Evolutionary conservation across 768 basidiomycete species (phyloP).

Genomic region (Boletus barrowsii): DNA sequence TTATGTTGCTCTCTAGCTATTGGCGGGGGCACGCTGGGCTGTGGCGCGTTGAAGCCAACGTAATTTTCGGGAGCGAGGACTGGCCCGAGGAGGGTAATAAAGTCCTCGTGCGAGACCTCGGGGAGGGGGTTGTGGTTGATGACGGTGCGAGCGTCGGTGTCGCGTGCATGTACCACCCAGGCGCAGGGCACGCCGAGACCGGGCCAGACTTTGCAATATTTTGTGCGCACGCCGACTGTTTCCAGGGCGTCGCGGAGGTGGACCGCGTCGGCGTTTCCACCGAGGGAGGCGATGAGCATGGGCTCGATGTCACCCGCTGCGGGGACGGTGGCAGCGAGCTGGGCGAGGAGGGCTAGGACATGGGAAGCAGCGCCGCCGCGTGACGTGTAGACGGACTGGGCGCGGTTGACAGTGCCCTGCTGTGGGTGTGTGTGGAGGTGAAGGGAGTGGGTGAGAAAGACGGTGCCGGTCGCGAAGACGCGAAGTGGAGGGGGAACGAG

Average conservation of each 20-base stretch:
- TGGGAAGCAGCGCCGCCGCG: slow-evolving; percentile 75
- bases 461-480: slow-evolving; percentile 75
- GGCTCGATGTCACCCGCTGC: slow-evolving; percentile 38
- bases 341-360: slow-evolving; percentile 67
- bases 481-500: slow-evolving; percentile 41
- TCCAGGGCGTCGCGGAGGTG: slow-evolving; percentile 65
- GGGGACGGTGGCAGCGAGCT: slow-evolving; percentile 45
- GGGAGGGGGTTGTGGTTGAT: slow-evolving; percentile 88
- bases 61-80: slow-evolving; percentile 81
- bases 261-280: slow-evolving; percentile 66
- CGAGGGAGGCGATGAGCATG: slow-evolving; percentile 70
- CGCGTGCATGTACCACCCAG: slow-evolving; percentile 77
- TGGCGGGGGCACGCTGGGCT: slow-evolving; percentile 14
- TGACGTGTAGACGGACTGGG: slow-evolving; percentile 63
- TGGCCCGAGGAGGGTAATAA: slow-evolving; percentile 76
- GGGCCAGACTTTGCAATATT: slow-evolving; percentile 72
- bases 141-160: slow-evolving; percentile 61
- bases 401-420: slow-evolving; percentile 58
- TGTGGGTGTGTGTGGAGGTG: slow-evolving; percentile 56
- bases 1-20: slow-evolving; percentile 18
- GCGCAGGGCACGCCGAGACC: slow-evolving; percentile 73
- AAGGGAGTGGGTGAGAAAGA: slow-evolving; percentile 76
- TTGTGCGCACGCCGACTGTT: slow-evolving; percentile 62
- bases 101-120: slow-evolving; percentile 84
- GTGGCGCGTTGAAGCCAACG: slow-evolving; percentile 25